Percentiles rank a stretch among this genome's conserved stretches.
phyloP scores from a whole-genome alignment of 805 yeast genomes.

The Wickerhamiella galacta region DNA sequence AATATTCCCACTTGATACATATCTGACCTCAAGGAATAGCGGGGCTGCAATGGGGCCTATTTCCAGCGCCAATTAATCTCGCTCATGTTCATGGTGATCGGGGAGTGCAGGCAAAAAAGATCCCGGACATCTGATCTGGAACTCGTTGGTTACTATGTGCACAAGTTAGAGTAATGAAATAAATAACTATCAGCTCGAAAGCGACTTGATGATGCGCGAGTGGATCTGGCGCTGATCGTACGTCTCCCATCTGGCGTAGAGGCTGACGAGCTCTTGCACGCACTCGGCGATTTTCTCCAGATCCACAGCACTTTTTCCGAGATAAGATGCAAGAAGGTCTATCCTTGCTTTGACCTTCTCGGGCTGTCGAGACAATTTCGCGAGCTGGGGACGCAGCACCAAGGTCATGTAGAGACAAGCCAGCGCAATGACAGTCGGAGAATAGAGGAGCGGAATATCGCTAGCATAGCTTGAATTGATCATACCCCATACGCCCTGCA shows the following conservation, averaged over 20 bases:
- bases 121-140: no score
- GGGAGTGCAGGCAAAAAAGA: no score
- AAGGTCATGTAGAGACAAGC: slow-evolving; percentile 69
- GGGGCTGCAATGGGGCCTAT: no score
- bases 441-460: slow-evolving; percentile 63
- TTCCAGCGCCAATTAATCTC: no score
- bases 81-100: no score
- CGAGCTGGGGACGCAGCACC: slow-evolving; percentile 29
- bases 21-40: no score
- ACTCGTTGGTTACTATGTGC: no score
- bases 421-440: slow-evolving; percentile 80
- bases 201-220: no score
- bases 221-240: slow-evolving; percentile 30
- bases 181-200: no score
- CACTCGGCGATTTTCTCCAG: slow-evolving; percentile 63
- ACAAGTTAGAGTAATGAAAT: no score
- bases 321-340: slow-evolving; percentile 41
- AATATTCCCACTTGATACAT: no score
- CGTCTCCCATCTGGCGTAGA: slow-evolving; percentile 77
- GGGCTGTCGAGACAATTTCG: slow-evolving; percentile 20
- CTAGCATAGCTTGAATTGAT: slow-evolving; percentile 82
- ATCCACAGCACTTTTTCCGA: slow-evolving; percentile 64
- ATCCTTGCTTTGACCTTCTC: slow-evolving; percentile 28
- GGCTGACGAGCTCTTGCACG: slow-evolving; percentile 64
- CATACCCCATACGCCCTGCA: slow-evolving; percentile 78